Evolutionary conservation across 2,329 filamentous ascomycete genomes (phyloP), one percentile per base, ranked within the genome.

Genomic region (Didymella keratinophila): DNA sequence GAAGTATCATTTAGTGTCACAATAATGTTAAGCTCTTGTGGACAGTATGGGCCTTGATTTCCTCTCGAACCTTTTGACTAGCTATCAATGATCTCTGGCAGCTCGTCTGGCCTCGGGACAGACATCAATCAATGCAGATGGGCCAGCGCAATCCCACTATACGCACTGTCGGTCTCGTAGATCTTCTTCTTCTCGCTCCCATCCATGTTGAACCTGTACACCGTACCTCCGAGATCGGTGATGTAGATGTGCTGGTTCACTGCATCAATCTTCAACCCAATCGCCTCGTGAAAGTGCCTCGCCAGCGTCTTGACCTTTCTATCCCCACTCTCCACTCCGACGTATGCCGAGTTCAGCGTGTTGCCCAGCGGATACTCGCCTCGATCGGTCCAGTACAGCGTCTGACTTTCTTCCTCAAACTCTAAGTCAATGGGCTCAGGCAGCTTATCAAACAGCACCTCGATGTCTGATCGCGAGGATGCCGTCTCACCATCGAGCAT

Each of bases 361-460:
- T 85, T 86, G 0, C 86, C 86, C 6, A 72, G 67, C 0, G 85
- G 85, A 0, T 82, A 70, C 61, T 88, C 86, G 6, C 86, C 86
- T 0, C 86, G 77, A 62, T 88, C 86, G 0, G 86, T 87, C 86
- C 85, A 88, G 69, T 85, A 88, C 27, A 88, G 73, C 1, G 69
- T 75, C 30, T 78, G 68, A 2, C 68, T 67, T 0, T 76, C 71
- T 14, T 79, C 77, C 16, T 87, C 83, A 1, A 87, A 65, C 30
- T 86, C 83, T 0, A 88, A 71, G 62, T 88, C 84, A 56, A 88
- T 84, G 0, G 83, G 82, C 41, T 71, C 66, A 0, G 67, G 62
- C 0, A 71, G 43, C 6, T 54, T 32, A 3, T 63, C 57, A 5
- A 67, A 56, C 1, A 87, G 52, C 1, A 61, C 30, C 18, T 63